Evolutionary conservation across 805 yeast species (phyloP).

Genomic region (Saccharomycopsis vini): DNA sequence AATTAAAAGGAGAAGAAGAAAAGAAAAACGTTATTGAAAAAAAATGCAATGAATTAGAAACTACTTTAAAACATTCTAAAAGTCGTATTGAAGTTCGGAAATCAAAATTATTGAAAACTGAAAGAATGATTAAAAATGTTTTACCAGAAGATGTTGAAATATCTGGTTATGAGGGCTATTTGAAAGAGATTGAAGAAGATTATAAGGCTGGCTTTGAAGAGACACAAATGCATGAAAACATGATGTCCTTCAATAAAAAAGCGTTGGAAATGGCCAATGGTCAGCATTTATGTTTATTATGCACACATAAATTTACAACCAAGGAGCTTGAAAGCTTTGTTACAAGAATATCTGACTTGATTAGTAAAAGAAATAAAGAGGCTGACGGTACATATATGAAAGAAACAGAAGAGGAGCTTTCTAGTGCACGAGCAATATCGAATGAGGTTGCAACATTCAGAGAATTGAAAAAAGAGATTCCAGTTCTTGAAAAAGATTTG

Average conservation of each 20-base stretch:
- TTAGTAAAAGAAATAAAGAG: slow-evolving; percentile 6
- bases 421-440: slow-evolving; percentile 8
- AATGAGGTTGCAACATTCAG: slow-evolving; percentile 8
- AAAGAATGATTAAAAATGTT: slow-evolving; percentile 22
- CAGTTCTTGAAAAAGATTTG: slow-evolving; percentile 16
- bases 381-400: slow-evolving; percentile 22
- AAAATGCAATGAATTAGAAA: slow-evolving; percentile 10
- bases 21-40: slow-evolving; percentile 21
- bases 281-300: slow-evolving; percentile 57
- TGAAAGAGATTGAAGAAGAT: slow-evolving; percentile 52
- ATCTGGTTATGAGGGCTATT: slow-evolving; percentile 39
- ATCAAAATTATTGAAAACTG: slow-evolving; percentile 15
- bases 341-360: slow-evolving; percentile 13
- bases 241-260: slow-evolving; percentile 56
- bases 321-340: slow-evolving; percentile 19
- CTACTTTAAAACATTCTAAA: slow-evolving; percentile 14
- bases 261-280: slow-evolving; percentile 58
- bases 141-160: slow-evolving; percentile 35
- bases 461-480: slow-evolving; percentile 11
- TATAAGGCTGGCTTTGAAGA: slow-evolving; percentile 54
- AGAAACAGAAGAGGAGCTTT: slow-evolving; percentile 25
- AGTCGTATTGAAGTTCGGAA: slow-evolving; percentile 17
- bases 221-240: slow-evolving; percentile 58
- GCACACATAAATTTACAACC: slow-evolving; percentile 55
- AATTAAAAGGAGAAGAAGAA: slow-evolving; percentile 14